phyloP scores from a whole-genome alignment of 345 rosid genomes.

The Ceriops decandra region DNA sequence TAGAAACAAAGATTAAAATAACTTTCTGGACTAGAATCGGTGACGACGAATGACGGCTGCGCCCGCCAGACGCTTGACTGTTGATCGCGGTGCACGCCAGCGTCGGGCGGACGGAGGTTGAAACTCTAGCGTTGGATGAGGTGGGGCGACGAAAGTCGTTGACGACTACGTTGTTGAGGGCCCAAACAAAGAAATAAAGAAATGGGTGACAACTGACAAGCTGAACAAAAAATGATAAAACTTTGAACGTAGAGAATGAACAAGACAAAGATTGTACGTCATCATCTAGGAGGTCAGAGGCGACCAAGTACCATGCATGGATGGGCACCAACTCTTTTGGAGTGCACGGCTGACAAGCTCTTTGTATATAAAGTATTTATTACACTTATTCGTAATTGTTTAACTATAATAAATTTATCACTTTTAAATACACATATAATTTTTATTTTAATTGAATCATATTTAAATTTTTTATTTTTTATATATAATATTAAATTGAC shows the following conservation, averaged over 20 bases:
- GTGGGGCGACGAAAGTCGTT: not conserved
- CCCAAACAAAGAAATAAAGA: conserved; percentile 5
- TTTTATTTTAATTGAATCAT: too few relatives aligned
- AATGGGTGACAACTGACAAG: not conserved
- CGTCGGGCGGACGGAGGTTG: not conserved
- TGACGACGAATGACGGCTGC: too few relatives aligned
- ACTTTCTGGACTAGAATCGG: not conserved
- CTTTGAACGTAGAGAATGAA: not conserved
- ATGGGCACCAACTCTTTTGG: not conserved
- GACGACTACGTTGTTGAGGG: conserved; percentile 14
- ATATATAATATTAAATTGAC: too few relatives aligned
- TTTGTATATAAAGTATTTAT: not conserved
- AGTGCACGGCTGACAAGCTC: not conserved
- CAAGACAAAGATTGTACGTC: too few relatives aligned
- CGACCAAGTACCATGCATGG: conserved; percentile 30
- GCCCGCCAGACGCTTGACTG: not conserved
- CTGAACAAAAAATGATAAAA: conserved; percentile 1
- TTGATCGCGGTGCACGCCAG: not conserved
- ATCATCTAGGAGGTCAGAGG: not conserved
- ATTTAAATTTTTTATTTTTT: too few relatives aligned
- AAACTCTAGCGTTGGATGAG: not conserved
- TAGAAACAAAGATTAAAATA: not conserved
- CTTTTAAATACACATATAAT: too few relatives aligned
- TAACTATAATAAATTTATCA: too few relatives aligned
- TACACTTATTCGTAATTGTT: too few relatives aligned